Evolutionary conservation across 1,284 basidiomycete species (phyloP), one percentile per base, ranked within the genome.

Genomic region (Cryptococcus sp.): DNA sequence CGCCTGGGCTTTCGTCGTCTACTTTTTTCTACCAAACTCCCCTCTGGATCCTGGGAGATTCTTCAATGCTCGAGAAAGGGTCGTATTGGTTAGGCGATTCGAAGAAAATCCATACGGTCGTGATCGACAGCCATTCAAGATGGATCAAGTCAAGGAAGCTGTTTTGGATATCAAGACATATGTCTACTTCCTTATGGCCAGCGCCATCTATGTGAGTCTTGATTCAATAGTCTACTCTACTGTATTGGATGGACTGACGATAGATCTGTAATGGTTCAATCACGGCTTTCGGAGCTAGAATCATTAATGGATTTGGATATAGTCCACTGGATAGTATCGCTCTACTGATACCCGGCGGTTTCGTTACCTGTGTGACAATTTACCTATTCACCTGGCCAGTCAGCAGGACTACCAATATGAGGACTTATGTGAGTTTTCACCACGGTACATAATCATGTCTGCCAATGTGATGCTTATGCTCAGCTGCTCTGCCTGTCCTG

Each of bases 251-350:
- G 9, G 39, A 19, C 41, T 43, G 21, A 43, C 23, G 7, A 16
- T 40, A 61, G 54, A 63, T 72, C 45, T 70, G 63, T 55, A 67
- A 77, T 67, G 59, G 69, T 53, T 49, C 77, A 51, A 58, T 79
- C 64, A 73, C 69, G 3, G 78, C 76, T 0, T 80, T 80, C 53
- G 78, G 78, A 4, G 72, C 77, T 0, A 60, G 74, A 42, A 78
- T 80, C 56, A 75, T 80, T 64, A 60, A 62, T 43, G 60, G 63
- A 2, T 77, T 79, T 45, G 79, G 79, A 4, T 80, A 78, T 65
- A 69, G 72, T 1, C 64, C 72, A 2, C 62, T 79, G 1, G 67
- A 75, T 34, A 71, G 76, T 2, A 78, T 77, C 52, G 73, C 77
- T 5, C 64, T 80, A 25, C 59, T 62, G 21, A 75, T 75, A 25